These are phyloP conservation scores for Penicillium glabrum DNA, from an alignment of 2,329 filamentous ascomycete genomes.

Conservation along the genomic window DNA sequence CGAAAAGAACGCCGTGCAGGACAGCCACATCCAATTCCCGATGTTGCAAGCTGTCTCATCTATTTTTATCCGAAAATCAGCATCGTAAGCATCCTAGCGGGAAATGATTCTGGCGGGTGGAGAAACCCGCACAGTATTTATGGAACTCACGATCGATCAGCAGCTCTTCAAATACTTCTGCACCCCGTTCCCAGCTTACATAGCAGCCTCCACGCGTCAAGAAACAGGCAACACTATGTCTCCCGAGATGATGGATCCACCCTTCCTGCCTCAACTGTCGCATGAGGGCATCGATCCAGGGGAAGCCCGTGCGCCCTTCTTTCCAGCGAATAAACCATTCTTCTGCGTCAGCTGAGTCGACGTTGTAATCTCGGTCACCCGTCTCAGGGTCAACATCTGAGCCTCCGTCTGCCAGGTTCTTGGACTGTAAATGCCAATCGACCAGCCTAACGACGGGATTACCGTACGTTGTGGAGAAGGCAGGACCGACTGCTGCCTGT, in stretches of 20 bases:
- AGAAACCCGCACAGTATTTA: neutral
- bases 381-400: slow-evolving; percentile 36
- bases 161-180: slow-evolving; percentile 75
- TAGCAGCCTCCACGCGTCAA: slow-evolving; percentile 78
- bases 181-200: slow-evolving; percentile 74
- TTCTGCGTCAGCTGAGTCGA: slow-evolving; percentile 64
- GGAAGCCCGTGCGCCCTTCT: slow-evolving; percentile 69
- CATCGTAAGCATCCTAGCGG: neutral
- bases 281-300: slow-evolving; percentile 81
- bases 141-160: slow-evolving; percentile 60
- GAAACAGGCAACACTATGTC: slow-evolving; percentile 78
- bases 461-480: slow-evolving; percentile 64
- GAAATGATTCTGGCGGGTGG: neutral
- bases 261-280: slow-evolving; percentile 69
- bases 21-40: slow-evolving; percentile 53
- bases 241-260: slow-evolving; percentile 77
- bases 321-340: slow-evolving; percentile 69
- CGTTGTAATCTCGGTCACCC: slow-evolving; percentile 59
- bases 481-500: slow-evolving; percentile 65
- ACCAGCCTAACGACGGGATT: slow-evolving; percentile 72
- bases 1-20: slow-evolving; percentile 69
- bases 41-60: slow-evolving; percentile 28
- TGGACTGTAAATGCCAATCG: slow-evolving; percentile 73
- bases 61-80: slow-evolving; percentile 1
- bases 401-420: slow-evolving; percentile 43